Evolutionary conservation across 2,329 filamentous ascomycete genomes (phyloP).

Genomic region (Exophiala dermatitidis): DNA sequence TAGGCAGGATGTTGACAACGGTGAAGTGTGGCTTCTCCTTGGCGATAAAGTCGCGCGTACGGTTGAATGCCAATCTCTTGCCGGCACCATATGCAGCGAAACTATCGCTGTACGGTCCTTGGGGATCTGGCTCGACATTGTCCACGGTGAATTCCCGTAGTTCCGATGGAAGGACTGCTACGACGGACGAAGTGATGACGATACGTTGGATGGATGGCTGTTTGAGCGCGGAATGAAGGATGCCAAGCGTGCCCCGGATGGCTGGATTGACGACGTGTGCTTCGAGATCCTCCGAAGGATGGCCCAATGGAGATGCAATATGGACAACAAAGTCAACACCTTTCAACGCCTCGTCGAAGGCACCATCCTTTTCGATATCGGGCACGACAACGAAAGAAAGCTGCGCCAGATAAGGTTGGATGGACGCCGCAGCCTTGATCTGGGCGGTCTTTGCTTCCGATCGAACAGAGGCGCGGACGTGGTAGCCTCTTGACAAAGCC

Average conservation of each 20-base stretch:
- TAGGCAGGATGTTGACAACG: slow-evolving; percentile 55
- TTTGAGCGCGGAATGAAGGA: slow-evolving; percentile 53
- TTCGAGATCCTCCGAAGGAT: slow-evolving; percentile 9
- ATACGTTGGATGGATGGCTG: slow-evolving; percentile 64
- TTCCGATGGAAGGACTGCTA: slow-evolving; percentile 46
- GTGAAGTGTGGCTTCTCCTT: slow-evolving; percentile 52
- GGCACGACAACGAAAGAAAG: slow-evolving; percentile 61
- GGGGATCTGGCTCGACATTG: slow-evolving; percentile 15
- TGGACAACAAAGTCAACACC: slow-evolving; percentile 37
- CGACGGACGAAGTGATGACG: slow-evolving; percentile 62
- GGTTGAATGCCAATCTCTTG: slow-evolving; percentile 59
- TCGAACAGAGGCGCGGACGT: slow-evolving; percentile 27
- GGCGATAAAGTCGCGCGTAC: slow-evolving; percentile 59
- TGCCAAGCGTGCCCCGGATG: slow-evolving; percentile 56
- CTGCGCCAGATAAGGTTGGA: slow-evolving; percentile 36
- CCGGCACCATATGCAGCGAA: slow-evolving; percentile 41
- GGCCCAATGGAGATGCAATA: slow-evolving; percentile 26
- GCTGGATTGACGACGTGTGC: slow-evolving; percentile 49
- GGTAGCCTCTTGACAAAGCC: slow-evolving; percentile 27
- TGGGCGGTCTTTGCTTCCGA: slow-evolving; percentile 22
- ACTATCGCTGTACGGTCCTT: slow-evolving; percentile 28
- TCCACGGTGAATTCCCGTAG: slow-evolving; percentile 34
- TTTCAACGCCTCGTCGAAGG: slow-evolving; percentile 59
- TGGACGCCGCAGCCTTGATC: slow-evolving; percentile 19
- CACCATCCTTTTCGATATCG: slow-evolving; percentile 64